Percentiles rank a stretch among this genome's conserved stretches.
These are phyloP conservation scores for Didymella exigua DNA, from an alignment of 2,329 filamentous ascomycete species.

Conservation along the genomic window DNA sequence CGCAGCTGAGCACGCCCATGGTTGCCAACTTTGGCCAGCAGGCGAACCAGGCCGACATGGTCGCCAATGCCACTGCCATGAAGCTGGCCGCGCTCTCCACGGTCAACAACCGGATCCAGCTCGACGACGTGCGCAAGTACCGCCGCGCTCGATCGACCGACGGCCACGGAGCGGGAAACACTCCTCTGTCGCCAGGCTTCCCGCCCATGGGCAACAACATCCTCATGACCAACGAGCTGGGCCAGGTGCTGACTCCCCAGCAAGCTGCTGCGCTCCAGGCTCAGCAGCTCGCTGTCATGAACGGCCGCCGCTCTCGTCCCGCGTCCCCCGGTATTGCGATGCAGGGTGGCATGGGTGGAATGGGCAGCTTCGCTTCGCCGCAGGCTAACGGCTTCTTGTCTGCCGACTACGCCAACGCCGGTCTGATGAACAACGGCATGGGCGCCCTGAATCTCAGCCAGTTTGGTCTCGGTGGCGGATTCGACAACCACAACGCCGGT, in stretches of 20 bases:
- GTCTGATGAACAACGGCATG: constrained; percentile 74
- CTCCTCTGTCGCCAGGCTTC: constrained; percentile 69
- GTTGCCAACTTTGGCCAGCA: constrained; percentile 76
- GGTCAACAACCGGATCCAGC: constrained; percentile 95
- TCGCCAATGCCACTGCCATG: constrained; percentile 98
- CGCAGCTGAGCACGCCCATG: constrained; percentile 98
- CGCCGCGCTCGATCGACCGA: constrained; percentile 90
- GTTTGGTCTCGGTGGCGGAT: constrained; percentile 62
- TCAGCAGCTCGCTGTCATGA: constrained; percentile 82
- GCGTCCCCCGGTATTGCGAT: constrained; percentile 87
- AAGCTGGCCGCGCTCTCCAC: constrained; percentile 96
- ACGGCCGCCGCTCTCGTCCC: constrained; percentile 82
- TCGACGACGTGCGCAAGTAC: constrained; percentile 97
- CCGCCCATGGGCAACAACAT: constrained; percentile 71
- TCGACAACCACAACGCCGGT: constrained; percentile 66
- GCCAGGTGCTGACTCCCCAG: constrained; percentile 75
- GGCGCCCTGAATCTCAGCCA: constrained; percentile 73
- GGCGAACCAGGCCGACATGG: constrained; percentile 87
- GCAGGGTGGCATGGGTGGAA: constrained; percentile 65
- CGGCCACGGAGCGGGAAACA: constrained; percentile 65
- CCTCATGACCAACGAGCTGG: constrained; percentile 93
- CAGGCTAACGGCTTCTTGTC: constrained; percentile 94
- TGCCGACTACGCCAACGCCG: constrained; percentile 78
- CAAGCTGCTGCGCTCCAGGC: constrained; percentile 61
- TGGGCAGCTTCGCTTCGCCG: constrained; percentile 77